Conservation (phyloP, 2,329 filamentous ascomycete species). For the Pseudopyricularia cyperi region DNA sequence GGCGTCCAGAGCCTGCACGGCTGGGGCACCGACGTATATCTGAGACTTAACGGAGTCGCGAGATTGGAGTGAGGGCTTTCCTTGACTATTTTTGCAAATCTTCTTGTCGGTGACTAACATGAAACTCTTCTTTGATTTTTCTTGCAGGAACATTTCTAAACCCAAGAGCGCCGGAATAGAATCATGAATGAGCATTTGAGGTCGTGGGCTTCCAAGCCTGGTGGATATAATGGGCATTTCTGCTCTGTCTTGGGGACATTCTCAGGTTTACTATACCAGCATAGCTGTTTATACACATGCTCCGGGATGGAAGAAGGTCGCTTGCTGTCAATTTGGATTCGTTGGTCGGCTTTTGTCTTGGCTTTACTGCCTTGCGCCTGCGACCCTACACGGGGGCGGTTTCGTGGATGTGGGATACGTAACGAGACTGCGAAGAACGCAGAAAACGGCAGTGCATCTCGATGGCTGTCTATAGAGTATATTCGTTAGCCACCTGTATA, state of each 20-base stretch:
- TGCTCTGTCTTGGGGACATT: not conserved
- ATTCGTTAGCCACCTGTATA: too few relatives aligned
- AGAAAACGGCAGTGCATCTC: too few relatives aligned
- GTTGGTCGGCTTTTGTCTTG: too few relatives aligned
- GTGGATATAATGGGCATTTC: not conserved
- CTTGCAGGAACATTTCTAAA: not conserved
- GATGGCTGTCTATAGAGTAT: too few relatives aligned
- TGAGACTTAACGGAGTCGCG: constrained; percentile 50
- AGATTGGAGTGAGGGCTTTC: constrained; percentile 27
- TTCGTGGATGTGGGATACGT: too few relatives aligned
- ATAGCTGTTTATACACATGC: too few relatives aligned
- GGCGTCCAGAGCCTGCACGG: constrained; percentile 91
- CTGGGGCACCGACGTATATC: constrained; percentile 68
- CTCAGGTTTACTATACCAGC: not conserved
- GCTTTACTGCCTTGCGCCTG: too few relatives aligned
- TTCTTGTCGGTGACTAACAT: not conserved
- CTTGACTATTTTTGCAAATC: not conserved
- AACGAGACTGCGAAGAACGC: too few relatives aligned
- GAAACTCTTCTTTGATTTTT: not conserved
- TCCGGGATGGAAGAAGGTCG: too few relatives aligned
- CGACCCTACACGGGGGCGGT: too few relatives aligned
- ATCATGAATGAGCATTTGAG: not conserved
- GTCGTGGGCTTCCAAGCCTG: not conserved
- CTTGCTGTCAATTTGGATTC: too few relatives aligned
- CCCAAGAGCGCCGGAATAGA: not conserved